Base-by-base conservation (phyloP, 2,329 filamentous ascomycete species). In the Erysiphe pisi region DNA sequence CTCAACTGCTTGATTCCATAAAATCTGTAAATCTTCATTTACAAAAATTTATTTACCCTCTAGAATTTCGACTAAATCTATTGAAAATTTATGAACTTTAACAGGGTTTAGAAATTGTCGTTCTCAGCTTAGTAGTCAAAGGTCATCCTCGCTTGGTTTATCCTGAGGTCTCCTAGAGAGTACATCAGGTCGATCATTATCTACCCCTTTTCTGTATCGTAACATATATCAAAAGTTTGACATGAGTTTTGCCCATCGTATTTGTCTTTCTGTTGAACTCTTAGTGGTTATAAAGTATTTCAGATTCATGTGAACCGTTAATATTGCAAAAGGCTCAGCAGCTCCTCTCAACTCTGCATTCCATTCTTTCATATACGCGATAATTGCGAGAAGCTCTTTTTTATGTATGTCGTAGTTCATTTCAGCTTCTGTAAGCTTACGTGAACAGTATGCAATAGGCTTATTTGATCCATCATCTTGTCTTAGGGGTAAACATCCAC, bases 381-480 rank as follows among this genome's bases (percentile, higher is more conserved):
- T 25, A n/a, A 52, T 22, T 14, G 70, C 70, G 6, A 74, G 70
- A 25, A 74, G n/a, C 28, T 74, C 70, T 52, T 74, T 74, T 18
- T 74, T 43, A 20, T 52, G 43, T 16, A 74, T 74, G 6, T 74
- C 70, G 40, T 74, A 52, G 20, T 74, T 52, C 70, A 74, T 74
- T 14, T 74, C 70, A 12, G 70, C 8, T 71, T 43, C 47, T 47
- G 36, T 75, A 7, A 75, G 9, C 18, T 75, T 75, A 4, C 47
- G 22, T 12, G 73, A 75, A 16, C 58, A 75, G 25, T 75, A 75
- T 56, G 47, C 47, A 22, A 75, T 47, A 12, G 73, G 73, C 9
- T 3, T 75, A 28, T 49, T 58, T 36, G 49, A 22, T 6, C 18
- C 16, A 7, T 36, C 20, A 20, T 56, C 28, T 22, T 75, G 73